phyloP scores from a whole-genome alignment of 768 basidiomycete genomes.

The Tylopilus plumbeoviolaceoides region DNA sequence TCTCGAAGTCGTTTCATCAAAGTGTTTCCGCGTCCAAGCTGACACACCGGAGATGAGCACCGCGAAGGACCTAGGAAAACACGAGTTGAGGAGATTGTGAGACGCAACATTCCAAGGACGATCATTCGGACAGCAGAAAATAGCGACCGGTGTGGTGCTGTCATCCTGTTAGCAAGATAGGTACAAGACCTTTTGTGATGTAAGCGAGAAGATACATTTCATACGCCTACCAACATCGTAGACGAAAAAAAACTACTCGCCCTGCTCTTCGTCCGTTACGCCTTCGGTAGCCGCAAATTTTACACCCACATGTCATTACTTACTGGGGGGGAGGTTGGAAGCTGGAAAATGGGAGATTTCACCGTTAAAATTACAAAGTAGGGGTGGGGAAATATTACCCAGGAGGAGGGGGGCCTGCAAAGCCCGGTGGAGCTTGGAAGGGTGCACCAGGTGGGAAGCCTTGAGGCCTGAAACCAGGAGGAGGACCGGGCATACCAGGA shows the following conservation, averaged over 20 bases:
- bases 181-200: constrained; percentile 27
- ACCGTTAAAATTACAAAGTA: not conserved
- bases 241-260: constrained; percentile 23
- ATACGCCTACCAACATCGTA: constrained; percentile 19
- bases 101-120: constrained; percentile 20
- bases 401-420: constrained; percentile 78
- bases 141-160: constrained; percentile 17
- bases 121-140: constrained; percentile 16
- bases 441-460: constrained; percentile 81
- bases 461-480: constrained; percentile 81
- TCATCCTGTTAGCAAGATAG: constrained; percentile 23
- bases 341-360: constrained; percentile 22
- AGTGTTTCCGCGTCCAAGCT: constrained; percentile 15
- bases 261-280: constrained; percentile 21
- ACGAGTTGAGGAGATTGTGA: constrained; percentile 16
- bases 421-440: constrained; percentile 78
- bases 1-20: constrained; percentile 32
- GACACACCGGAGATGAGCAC: constrained; percentile 27
- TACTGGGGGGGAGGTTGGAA: constrained; percentile 49
- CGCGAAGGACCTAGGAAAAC: constrained; percentile 10
- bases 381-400: constrained; percentile 49
- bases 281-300: constrained; percentile 10
- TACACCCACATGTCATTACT: constrained; percentile 7
- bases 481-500: constrained; percentile 83
- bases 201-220: constrained; percentile 25